Evolutionary conservation across 192 early-diverging fungal genomes (phyloP).

Genomic region (Coemansia umbellata): DNA sequence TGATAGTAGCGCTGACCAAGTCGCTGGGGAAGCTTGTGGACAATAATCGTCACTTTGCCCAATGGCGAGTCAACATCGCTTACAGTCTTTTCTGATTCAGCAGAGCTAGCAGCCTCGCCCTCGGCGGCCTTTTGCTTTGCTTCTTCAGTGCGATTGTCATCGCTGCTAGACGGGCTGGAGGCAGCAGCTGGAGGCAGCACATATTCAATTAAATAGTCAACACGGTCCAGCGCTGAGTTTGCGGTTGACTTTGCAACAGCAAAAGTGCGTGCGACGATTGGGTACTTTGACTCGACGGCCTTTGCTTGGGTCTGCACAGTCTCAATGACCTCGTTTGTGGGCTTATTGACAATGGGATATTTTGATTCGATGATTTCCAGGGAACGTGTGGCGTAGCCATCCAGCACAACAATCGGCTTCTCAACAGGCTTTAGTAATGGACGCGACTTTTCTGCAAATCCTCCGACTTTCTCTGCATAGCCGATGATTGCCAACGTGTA

Average conservation of each 20-base stretch:
- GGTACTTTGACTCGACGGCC: constrained; percentile 43
- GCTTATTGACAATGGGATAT: constrained; percentile 60
- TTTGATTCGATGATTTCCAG: constrained; percentile 58
- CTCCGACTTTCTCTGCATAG: constrained; percentile 43
- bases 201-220: constrained; percentile 57
- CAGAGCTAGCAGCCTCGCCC: neutral
- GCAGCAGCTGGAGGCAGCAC: constrained; percentile 31
- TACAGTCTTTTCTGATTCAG: neutral
- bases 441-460: constrained; percentile 36
- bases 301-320: constrained; percentile 49
- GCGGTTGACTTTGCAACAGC: constrained; percentile 52
- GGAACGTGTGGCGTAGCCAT: constrained; percentile 61
- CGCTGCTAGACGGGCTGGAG: neutral
- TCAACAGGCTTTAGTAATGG: constrained; percentile 50
- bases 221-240: constrained; percentile 57
- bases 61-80: constrained; percentile 25
- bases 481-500: constrained; percentile 40
- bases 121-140: too few species aligned
- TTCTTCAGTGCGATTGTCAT: neutral
- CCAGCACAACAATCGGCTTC: constrained; percentile 54
- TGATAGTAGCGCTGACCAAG: constrained; percentile 37
- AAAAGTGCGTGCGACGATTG: constrained; percentile 54
- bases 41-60: constrained; percentile 42
- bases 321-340: constrained; percentile 59
- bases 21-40: constrained; percentile 48